Base-by-base conservation (phyloP, 1,284 basidiomycete species). In the Schizophyllum commune region DNA sequence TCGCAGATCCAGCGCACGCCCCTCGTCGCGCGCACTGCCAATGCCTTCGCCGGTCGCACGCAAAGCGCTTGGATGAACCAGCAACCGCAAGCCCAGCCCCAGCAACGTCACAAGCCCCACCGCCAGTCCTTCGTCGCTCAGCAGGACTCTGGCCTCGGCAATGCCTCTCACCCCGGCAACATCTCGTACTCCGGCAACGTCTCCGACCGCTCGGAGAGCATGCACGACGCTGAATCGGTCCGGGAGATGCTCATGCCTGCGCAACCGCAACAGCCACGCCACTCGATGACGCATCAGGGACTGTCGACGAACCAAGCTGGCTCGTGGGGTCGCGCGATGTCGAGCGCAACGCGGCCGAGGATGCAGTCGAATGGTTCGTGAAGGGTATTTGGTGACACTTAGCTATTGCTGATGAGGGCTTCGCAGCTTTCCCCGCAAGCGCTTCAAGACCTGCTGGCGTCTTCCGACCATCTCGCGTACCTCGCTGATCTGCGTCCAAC, bases 1-100 rank as follows among this genome's bases (percentile, higher is more conserved):
- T 57, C 39, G 52, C 65, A 91, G 88, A 81, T 90, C 60, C 90
- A 91, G 71, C 77, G 90, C 58, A 90, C 89, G 4, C 87, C 89
- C 9, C 75, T 91, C 53, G 75, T 79, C 6, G 81, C 79, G 66
- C 83, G 84, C 57, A 77, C 73, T 54, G 69, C 72, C 60, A 73
- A 71, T 52, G 67, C 65, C 60, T 62, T 64, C 19, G 72, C 75
- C 63, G 69, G 68, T 47, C 66, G 67, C 55, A 61, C 53, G 27
- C 54, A 34, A 62, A 56, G 53, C 56, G 32, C n/a, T 3, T 58
- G 61, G 60, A 27, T 22, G 32, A 70, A 69, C 59, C 68, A 64
- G 15, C 66, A 64, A 58, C 61, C 63, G 53, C 58, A 65, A 55
- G 63, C 59, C 19, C 71, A 47, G 9, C 4, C 71, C 51, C 78